Evolutionary conservation across 352 stramenopile species (phyloP), one percentile per base, ranked within the genome.

Genomic region (Phytophthora idaei): DNA sequence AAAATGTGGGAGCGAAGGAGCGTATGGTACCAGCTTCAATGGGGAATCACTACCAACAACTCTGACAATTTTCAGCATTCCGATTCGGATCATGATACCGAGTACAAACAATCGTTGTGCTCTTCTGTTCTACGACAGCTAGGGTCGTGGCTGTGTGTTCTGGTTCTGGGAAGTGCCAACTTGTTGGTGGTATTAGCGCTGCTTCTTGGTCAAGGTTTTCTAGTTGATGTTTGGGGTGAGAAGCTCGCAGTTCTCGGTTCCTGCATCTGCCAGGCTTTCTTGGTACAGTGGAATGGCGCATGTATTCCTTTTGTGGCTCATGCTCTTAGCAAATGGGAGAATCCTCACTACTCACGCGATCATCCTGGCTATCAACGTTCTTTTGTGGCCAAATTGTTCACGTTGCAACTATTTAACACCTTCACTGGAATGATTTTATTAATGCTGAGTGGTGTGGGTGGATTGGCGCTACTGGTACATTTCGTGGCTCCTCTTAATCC

Each of bases 1-100:
- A 90, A 90, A 48, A 36, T 65, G 32, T 92, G 84, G 84, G 70
- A 89, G 25, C 84, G 80, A 9, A 76, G 70, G 36, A 87, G 80
- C 32, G 71, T 81, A 6, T 85, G 80, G 80, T 83, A 81, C 31
- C 70, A 81, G 29, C 81, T 92, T 15, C 69, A 87, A 64, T 92
- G 84, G 84, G 81, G 80, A 3, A 78, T 78, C 32, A 71, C 21
- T 60, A 45, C 74, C 59, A 73, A 25, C 17, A 3, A 21, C 21
- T 21, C 21, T 9, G 42, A 57, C 34, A 46, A 9, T 11, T 55
- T 48, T 8, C 28, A 29, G 15, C 7, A 44, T 48, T 39, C n/a
- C 27, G 29, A 17, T 6, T 34, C 25, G 7, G 25, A 51, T 37
- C 29, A 28, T 27, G 41, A 6, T n/a, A 27, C 42, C 5, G 4